Percentiles rank a stretch among this genome's conserved stretches.
Evolutionary conservation across 2,329 filamentous ascomycete species (phyloP).

Genomic region (Penicillium sp.): DNA sequence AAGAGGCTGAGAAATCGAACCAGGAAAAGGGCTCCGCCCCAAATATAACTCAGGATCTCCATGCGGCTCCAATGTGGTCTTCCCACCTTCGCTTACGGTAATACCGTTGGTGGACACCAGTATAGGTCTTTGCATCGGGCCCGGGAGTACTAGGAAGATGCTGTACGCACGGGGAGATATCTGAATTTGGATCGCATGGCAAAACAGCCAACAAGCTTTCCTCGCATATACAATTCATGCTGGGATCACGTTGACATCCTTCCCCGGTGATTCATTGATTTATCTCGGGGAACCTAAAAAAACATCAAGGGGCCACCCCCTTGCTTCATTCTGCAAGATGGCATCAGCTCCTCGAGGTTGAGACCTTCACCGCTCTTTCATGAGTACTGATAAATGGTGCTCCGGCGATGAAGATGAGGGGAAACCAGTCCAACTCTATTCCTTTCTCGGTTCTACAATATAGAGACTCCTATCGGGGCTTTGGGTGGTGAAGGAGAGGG

Average conservation of each 20-base stretch:
- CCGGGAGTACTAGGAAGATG: background rate
- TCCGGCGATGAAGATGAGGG: background rate
- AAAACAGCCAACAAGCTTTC: constrained; percentile 4
- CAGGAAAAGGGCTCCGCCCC: background rate
- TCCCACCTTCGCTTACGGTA: background rate
- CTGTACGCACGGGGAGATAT: background rate
- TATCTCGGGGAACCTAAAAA: background rate
- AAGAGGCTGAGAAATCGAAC: background rate
- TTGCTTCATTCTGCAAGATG: constrained; percentile 16
- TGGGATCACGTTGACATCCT: background rate
- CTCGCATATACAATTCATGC: constrained; percentile 1
- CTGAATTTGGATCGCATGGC: background rate
- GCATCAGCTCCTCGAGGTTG: constrained; percentile 12
- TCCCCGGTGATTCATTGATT: background rate
- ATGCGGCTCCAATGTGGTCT: constrained; percentile 3
- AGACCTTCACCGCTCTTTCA: constrained; percentile 18
- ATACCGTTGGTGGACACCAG: background rate
- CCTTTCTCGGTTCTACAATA: background rate
- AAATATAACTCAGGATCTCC: background rate
- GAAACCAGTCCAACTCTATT: background rate
- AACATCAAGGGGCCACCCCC: constrained; percentile 11
- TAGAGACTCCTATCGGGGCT: background rate
- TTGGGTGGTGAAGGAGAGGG: background rate
- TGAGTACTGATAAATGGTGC: background rate
- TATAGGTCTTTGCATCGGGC: background rate